Conservation (phyloP, 768 basidiomycete species). For the Tulasnella sp. region DNA sequence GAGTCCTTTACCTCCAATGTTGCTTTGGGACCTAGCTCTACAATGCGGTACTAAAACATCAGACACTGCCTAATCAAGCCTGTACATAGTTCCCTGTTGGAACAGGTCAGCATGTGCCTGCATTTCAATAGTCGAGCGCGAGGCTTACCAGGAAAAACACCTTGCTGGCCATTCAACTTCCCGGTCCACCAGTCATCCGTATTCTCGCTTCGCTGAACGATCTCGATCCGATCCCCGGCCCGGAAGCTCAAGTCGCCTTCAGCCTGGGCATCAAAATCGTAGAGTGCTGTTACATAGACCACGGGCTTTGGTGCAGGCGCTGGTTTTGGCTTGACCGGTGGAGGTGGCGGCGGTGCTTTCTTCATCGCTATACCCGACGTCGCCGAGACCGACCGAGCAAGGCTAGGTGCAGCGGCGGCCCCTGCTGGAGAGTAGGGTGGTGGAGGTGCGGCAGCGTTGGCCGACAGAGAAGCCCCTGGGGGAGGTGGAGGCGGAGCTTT, state of each 20-base stretch:
- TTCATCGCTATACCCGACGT: constrained; percentile 35
- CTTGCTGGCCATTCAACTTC: constrained; percentile 66
- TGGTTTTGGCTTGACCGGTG: constrained; percentile 82
- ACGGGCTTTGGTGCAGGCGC: constrained; percentile 45
- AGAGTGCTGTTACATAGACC: constrained; percentile 84
- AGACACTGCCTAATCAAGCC: neutral
- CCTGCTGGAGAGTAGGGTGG: constrained; percentile 35
- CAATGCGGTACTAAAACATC: too few species aligned
- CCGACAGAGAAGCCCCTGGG: constrained; percentile 30
- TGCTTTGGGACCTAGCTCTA: too few species aligned
- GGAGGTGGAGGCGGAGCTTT: constrained; percentile 32
- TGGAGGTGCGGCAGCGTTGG: constrained; percentile 38
- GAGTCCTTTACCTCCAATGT: too few species aligned
- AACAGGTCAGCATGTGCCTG: neutral
- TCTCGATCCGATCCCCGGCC: constrained; percentile 83
- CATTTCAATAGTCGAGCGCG: too few species aligned
- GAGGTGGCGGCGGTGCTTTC: constrained; percentile 84
- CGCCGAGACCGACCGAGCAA: constrained; percentile 29
- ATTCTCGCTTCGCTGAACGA: constrained; percentile 73
- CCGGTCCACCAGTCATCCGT: constrained; percentile 99
- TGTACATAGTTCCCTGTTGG: neutral
- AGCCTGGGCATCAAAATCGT: constrained; percentile 91
- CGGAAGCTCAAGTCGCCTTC: constrained; percentile 89
- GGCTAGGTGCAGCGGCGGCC: constrained; percentile 24
- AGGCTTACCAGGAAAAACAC: constrained; percentile 65